phyloP scores from a whole-genome alignment of 177 flowering plant genomes.

The Telopea speciosissima region DNA sequence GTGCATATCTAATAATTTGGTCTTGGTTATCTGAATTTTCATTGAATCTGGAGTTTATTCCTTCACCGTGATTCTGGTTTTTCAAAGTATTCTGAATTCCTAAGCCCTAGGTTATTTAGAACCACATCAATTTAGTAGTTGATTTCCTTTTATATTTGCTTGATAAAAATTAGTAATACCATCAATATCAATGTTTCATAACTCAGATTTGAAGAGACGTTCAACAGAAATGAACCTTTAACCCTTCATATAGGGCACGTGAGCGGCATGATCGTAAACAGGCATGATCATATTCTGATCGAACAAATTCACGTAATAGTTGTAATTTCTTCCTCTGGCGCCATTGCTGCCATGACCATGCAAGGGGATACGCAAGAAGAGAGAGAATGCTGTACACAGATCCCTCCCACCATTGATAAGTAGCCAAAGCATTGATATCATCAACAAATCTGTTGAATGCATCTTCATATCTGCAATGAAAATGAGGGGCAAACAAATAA shows the following conservation, averaged over 20 bases:
- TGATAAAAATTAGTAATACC: no score
- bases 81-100: no score
- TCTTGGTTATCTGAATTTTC: no score
- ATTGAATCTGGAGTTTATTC: no score
- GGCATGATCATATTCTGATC: constrained; percentile 97
- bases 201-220: not conserved
- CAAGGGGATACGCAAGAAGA: constrained; percentile 82
- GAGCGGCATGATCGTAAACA: constrained; percentile 98
- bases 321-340: constrained; percentile 76
- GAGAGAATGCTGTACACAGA: constrained; percentile 74
- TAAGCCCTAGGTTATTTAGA: no score
- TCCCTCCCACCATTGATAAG: constrained; percentile 99
- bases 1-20: no score
- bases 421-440: constrained; percentile 85
- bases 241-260: constrained; percentile 98
- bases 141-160: no score
- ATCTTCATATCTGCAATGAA: constrained; percentile 71
- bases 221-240: constrained; percentile 56
- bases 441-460: constrained; percentile 93
- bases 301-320: constrained; percentile 87
- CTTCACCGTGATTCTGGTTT: no score
- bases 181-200: no score
- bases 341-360: constrained; percentile 98
- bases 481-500: constrained; percentile 9
- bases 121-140: no score